Evolutionary conservation across 2,329 filamentous ascomycete genomes (phyloP).

Genomic region (Aspergillus tubingensis): DNA sequence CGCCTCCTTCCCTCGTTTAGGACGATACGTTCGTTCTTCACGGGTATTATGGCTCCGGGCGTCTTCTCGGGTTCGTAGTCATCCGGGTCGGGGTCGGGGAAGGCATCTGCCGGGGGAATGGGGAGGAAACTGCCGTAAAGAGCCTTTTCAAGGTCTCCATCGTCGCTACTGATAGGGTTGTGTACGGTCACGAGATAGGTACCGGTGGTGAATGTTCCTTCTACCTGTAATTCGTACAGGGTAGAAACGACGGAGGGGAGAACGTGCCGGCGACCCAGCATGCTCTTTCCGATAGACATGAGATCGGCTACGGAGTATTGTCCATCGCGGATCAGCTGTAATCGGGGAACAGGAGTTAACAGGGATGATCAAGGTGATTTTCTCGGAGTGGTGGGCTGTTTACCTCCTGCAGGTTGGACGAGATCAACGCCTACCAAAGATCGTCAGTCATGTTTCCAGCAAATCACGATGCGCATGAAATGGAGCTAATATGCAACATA

Average conservation of each 20-base stretch:
- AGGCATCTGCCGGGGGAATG: constrained; percentile 67
- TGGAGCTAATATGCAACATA: constrained; percentile 40
- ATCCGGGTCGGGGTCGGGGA: constrained; percentile 65
- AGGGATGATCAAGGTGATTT: not conserved
- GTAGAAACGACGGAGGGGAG: constrained; percentile 77
- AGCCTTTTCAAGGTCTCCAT: constrained; percentile 82
- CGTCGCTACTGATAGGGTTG: constrained; percentile 80
- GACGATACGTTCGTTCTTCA: constrained; percentile 65
- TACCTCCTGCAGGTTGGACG: constrained; percentile 85
- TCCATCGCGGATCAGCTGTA: constrained; percentile 81
- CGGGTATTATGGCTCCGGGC: constrained; percentile 77
- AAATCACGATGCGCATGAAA: not conserved
- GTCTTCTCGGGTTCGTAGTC: constrained; percentile 68
- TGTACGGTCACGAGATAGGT: constrained; percentile 95
- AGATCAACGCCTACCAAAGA: constrained; percentile 57
- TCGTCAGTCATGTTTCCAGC: constrained; percentile 10
- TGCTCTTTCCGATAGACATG: constrained; percentile 85
- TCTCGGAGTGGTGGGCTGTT: not conserved
- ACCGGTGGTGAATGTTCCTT: constrained; percentile 87
- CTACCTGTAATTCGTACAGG: constrained; percentile 83
- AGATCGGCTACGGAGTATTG: constrained; percentile 88
- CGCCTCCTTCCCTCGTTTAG: constrained; percentile 75
- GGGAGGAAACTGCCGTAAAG: constrained; percentile 91
- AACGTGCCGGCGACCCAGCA: constrained; percentile 92
- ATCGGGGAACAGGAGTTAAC: not conserved